These are phyloP conservation scores for Boechera stricta DNA, from an alignment of 345 rosid species.

Conservation along the genomic window DNA sequence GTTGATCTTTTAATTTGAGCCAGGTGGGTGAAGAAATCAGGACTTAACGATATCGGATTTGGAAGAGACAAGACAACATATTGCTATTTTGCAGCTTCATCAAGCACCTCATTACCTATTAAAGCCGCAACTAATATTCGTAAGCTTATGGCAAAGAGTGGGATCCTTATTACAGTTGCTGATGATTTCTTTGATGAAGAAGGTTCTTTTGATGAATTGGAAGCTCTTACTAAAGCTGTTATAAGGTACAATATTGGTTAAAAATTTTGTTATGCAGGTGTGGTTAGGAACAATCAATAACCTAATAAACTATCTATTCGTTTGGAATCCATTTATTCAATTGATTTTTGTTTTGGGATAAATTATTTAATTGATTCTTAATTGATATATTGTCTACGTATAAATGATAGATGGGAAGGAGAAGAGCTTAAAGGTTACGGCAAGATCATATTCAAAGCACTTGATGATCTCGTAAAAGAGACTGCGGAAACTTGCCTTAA, in stretches of 20 bases:
- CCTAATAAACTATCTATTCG: neutral
- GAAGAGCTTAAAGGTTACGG: slow-evolving; percentile 53
- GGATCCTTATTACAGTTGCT: slow-evolving; percentile 57
- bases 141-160: slow-evolving; percentile 52
- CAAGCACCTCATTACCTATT: slow-evolving; percentile 45
- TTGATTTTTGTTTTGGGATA: too few relatives aligned
- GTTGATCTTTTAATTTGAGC: neutral
- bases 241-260: slow-evolving; percentile 45
- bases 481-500: slow-evolving; percentile 39
- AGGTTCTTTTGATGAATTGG: slow-evolving; percentile 58
- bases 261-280: neutral
- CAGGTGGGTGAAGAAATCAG: slow-evolving; percentile 59
- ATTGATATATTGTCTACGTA: neutral
- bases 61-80: slow-evolving; percentile 67
- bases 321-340: neutral
- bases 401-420: slow-evolving; percentile 59
- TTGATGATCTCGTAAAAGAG: slow-evolving; percentile 52
- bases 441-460: slow-evolving; percentile 56
- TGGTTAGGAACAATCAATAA: neutral
- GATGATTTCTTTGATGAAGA: slow-evolving; percentile 65
- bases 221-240: slow-evolving; percentile 57
- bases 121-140: slow-evolving; percentile 39
- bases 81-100: slow-evolving; percentile 58
- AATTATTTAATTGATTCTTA: neutral
- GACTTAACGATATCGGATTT: slow-evolving; percentile 61